phyloP scores from a whole-genome alignment of 2,329 filamentous ascomycete genomes.

The Cytospora mali region DNA sequence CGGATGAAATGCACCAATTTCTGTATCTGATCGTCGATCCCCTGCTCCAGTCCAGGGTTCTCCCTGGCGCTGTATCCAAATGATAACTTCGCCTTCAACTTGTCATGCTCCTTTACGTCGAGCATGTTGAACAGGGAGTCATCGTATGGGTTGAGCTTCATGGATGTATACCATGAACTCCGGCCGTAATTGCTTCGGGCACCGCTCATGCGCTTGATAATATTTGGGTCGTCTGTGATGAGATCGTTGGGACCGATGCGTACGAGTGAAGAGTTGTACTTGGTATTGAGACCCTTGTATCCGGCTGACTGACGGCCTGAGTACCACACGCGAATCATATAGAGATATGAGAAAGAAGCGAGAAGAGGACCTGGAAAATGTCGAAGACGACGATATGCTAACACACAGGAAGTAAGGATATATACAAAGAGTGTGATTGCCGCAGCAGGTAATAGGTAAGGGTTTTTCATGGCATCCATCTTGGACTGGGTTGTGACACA shows the following conservation, averaged over 20 bases:
- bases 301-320: conserved; percentile 33
- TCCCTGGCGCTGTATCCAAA: conserved; percentile 52
- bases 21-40: conserved; percentile 51
- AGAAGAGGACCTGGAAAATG: conserved; percentile 31
- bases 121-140: conserved; percentile 9
- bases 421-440: conserved; percentile 23
- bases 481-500: background rate
- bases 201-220: conserved; percentile 28
- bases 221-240: conserved; percentile 31
- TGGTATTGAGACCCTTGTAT: conserved; percentile 31
- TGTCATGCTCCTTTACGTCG: conserved; percentile 35
- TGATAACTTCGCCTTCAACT: conserved; percentile 32
- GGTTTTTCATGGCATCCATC: background rate
- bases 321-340: conserved; percentile 32
- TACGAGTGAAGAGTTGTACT: conserved; percentile 34
- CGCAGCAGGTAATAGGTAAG: background rate
- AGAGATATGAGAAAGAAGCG: conserved; percentile 39
- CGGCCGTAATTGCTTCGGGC: conserved; percentile 9
- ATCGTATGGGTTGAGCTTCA: conserved; percentile 13
- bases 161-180: conserved; percentile 7
- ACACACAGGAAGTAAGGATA: conserved; percentile 18
- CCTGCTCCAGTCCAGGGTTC: conserved; percentile 50
- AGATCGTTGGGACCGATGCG: conserved; percentile 33
- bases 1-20: conserved; percentile 52
- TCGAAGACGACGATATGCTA: conserved; percentile 30